Percentiles rank a stretch among this genome's conserved stretches.
These are phyloP conservation scores for Nicotiana noctiflora DNA, from an alignment of 257 asterid species.

Conservation along the genomic window DNA sequence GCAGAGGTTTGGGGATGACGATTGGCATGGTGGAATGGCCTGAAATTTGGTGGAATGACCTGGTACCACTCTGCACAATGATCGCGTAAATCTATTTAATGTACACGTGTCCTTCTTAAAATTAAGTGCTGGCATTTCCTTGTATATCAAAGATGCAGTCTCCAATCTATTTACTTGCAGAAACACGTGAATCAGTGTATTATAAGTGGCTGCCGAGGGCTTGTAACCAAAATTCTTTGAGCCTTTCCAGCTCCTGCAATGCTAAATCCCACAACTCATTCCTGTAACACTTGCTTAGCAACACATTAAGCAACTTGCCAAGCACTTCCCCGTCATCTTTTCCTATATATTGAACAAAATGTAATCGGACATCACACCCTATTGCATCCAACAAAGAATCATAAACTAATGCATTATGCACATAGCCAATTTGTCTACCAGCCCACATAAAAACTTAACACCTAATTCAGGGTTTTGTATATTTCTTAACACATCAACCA, in stretches of 20 bases:
- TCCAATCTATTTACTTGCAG: constrained; percentile 68
- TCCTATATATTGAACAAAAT: constrained; percentile 43
- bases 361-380: constrained; percentile 32
- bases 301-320: constrained; percentile 71
- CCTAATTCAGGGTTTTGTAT: constrained; percentile 60
- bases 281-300: constrained; percentile 64
- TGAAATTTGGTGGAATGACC: too few relatives aligned
- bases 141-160: constrained; percentile 58
- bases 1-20: too few relatives aligned
- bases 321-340: constrained; percentile 61
- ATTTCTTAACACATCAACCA: constrained; percentile 59
- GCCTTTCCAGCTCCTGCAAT: constrained; percentile 82
- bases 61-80: constrained; percentile 64
- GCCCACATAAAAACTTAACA: constrained; percentile 90
- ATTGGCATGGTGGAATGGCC: too few relatives aligned
- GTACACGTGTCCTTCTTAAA: constrained; percentile 62
- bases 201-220: constrained; percentile 65
- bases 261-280: constrained; percentile 89
- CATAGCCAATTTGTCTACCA: constrained; percentile 86
- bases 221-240: constrained; percentile 71
- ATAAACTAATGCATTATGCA: constrained; percentile 54
- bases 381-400: constrained; percentile 59
- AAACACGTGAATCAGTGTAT: constrained; percentile 62
- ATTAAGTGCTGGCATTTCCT: constrained; percentile 64
- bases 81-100: constrained; percentile 50